Evolutionary conservation across 192 early-diverging fungal species (phyloP), one percentile per base, ranked within the genome.

Genomic region (Chytriomyces sp.): DNA sequence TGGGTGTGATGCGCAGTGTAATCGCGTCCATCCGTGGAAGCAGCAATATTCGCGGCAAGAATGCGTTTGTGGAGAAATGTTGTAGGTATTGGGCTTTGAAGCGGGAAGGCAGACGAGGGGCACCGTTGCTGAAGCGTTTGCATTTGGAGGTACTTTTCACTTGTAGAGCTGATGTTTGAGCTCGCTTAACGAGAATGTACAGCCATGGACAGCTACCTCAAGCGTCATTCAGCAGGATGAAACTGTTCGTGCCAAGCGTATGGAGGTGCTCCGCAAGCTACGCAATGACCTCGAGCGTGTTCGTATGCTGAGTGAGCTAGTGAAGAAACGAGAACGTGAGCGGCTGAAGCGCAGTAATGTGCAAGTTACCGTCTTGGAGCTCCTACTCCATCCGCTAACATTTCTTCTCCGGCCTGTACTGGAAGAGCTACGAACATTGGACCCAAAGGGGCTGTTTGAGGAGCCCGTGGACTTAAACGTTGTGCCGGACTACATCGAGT

Each of bases 81-180:
- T 91, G 91, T 65, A 87, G 90, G 74, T 99, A 96, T 80, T 99
- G 98, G 98, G 89, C 95, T 2, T 82, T 98, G 8, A 99, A 99
- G 76, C 87, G 96, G 33, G 89, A 91, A 74, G 77, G 88, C n/a
- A 77, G 96, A 25, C 86, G 94, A 30, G 98, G 98, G 0, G 95
- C 96, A 2, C 94, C 98, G 0, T 82, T 99, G 4, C 80, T 99
- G 38, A 98, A 98, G 77, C 86, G 98, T 54, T 82, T 99, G 32
- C 95, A 98, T 75, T 79, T 99, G 74, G 96, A 98, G 81, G 90
- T 91, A 78, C 31, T 62, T 25, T n/a, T 8, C 37, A 49, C 22
- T 14, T 49, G 22, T 22, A 2, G 3, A 3, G 53, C 25, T 3
- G 60, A 3, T 5, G 32, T 64, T 19, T 74, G 30, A 52, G 52